Evolutionary conservation across 2,329 filamentous ascomycete species (phyloP).

Genomic region (Sarocladium kiliense): DNA sequence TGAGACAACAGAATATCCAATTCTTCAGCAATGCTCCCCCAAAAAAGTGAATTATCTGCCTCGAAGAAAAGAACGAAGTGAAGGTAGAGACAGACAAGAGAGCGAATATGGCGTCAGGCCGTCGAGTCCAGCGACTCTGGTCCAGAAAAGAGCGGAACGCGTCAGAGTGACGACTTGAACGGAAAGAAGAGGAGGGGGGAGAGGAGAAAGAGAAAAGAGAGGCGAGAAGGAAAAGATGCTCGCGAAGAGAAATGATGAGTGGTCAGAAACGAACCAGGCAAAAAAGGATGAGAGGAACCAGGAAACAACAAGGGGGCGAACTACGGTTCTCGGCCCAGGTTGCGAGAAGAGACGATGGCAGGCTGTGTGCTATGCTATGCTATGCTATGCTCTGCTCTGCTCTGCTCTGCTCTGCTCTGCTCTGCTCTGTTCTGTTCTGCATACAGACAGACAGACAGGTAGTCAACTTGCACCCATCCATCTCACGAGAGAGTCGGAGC

Average conservation of each 20-base stretch:
- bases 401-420: too few relatives aligned
- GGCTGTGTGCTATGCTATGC: too few relatives aligned
- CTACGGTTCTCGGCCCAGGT: not conserved
- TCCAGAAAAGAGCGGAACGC: not conserved
- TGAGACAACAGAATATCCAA: too few relatives aligned
- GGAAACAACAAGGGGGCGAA: not conserved
- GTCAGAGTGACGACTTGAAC: conserved; percentile 5
- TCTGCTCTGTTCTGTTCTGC: too few relatives aligned
- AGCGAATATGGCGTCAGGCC: not conserved
- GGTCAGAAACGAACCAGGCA: not conserved
- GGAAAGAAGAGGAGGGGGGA: not conserved
- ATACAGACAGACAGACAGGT: too few relatives aligned
- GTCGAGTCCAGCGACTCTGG: conserved; percentile 6
- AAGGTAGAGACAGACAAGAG: not conserved
- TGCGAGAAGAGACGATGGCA: too few relatives aligned
- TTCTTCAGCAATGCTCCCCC: too few relatives aligned
- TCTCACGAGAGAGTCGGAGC: too few relatives aligned
- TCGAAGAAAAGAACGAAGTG: not conserved
- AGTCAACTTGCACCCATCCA: too few relatives aligned
- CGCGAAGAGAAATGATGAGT: not conserved
- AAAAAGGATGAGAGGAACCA: not conserved
- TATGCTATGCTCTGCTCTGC: too few relatives aligned
- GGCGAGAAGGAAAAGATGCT: not conserved
- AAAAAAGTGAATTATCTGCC: too few relatives aligned
- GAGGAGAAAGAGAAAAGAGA: not conserved